Evolutionary conservation across 108 stramenopile species (phyloP), one percentile per base, ranked within the genome.

Genomic region (Stephanodiscus triporus): DNA sequence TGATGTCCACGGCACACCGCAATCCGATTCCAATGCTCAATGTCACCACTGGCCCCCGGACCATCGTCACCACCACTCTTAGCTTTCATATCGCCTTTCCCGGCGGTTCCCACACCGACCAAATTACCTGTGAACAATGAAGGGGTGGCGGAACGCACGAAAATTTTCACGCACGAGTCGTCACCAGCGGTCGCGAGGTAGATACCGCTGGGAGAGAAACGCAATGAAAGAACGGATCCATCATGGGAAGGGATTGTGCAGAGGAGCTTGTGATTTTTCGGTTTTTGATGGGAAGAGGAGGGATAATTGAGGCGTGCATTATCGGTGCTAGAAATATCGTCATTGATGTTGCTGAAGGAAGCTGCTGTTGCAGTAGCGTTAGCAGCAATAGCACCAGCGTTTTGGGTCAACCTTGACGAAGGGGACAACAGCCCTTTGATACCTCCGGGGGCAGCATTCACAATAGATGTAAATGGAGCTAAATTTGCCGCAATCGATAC

Each of bases 141-240:
- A 49, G 72, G 64, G 7, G 70, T 11, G 14, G 62, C 50, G 4
- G 83, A 79, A 29, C 66, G 78, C 0, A 78, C 68, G 70, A 93
- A 95, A 34, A 95, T 83, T 50, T 87, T 91, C 43, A 95, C 90
- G 34, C 73, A 85, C 13, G 90, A 86, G 76, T 95, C 94, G 65
- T 95, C 94, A 9, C 94, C 94, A 0, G 94, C 90, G 36, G 90
- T 86, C 40, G 94, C 94, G 43, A 95, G 84, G 65, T 82, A 93
- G 20, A 74, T 75, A 10, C 94, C 91, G 16, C 76, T 77, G 47
- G 80, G 78, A 8, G 91, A 90, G 72, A 91, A 95, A 22, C 94
- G 87, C 1, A 93, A 80, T 2, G 88, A 82, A 27, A 95, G 81
- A 2, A 95, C 91, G 26, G 93, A 94, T 2, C 91, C 92, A 24